Conservation (phyloP, 2,329 filamentous ascomycete species). For the Aschersonia sp. region DNA sequence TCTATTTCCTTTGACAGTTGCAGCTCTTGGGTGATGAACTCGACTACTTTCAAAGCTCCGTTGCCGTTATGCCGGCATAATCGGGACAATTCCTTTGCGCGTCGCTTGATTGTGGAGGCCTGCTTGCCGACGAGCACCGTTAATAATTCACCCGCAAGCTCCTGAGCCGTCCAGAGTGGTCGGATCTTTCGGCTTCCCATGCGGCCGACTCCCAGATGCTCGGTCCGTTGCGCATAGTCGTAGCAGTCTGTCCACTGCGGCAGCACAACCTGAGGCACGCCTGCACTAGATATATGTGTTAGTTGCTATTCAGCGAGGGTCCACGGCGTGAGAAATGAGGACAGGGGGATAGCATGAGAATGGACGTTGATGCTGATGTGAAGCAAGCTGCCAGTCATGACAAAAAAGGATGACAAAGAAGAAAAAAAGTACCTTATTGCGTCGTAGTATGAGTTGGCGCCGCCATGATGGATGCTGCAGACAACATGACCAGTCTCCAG, state of each 20-base stretch:
- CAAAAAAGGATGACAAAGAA: neutral
- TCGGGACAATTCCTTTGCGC: slow-evolving; percentile 3
- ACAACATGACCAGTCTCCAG: slow-evolving; percentile 22
- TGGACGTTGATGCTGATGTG: no score
- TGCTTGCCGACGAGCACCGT: slow-evolving; percentile 7
- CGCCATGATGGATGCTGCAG: slow-evolving; percentile 30
- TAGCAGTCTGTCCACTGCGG: slow-evolving; percentile 31
- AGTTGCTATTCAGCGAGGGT: neutral
- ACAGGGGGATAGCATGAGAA: no score
- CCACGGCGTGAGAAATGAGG: neutral
- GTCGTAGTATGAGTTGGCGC: slow-evolving; percentile 28
- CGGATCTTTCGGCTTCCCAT: slow-evolving; percentile 10
- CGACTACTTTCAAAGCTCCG: neutral
- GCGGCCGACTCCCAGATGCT: slow-evolving; percentile 26
- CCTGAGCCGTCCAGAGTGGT: slow-evolving; percentile 10
- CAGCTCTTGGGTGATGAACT: neutral
- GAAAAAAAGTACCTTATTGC: slow-evolving; percentile 16
- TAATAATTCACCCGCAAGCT: slow-evolving; percentile 7
- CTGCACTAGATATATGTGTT: slow-evolving; percentile 16
- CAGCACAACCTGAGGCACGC: slow-evolving; percentile 28
- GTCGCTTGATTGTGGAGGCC: slow-evolving; percentile 3
- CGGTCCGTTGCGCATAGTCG: slow-evolving; percentile 28
- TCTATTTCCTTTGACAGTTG: neutral
- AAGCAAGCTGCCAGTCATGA: no score
- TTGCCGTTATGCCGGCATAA: slow-evolving; percentile 5